These are phyloP conservation scores for Breynia disticha DNA, from an alignment of 441 rosid genomes.

Conservation along the genomic window DNA sequence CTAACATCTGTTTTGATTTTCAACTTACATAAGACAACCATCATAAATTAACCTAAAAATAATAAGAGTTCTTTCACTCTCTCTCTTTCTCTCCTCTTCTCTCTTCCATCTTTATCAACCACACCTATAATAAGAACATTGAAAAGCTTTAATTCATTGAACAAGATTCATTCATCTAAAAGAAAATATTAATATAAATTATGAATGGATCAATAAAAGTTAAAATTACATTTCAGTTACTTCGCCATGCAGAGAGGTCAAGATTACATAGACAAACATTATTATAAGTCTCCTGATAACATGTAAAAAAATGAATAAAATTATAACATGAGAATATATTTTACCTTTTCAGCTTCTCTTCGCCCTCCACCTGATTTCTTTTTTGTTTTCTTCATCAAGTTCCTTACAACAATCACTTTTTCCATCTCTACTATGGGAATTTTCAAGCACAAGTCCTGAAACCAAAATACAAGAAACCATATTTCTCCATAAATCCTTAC, in stretches of 20 bases:
- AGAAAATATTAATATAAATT: too few relatives aligned
- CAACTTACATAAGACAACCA: too few relatives aligned
- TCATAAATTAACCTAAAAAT: too few relatives aligned
- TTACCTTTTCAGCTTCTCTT: constrained; percentile 85
- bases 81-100: constrained; percentile 58
- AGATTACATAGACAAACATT: not conserved
- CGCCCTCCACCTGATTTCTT: constrained; percentile 85
- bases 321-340: constrained; percentile 10
- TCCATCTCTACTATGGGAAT: too few relatives aligned
- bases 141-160: not conserved
- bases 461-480: too few relatives aligned
- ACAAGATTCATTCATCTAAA: too few relatives aligned
- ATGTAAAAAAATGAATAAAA: constrained; percentile 4
- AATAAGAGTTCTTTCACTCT: too few relatives aligned
- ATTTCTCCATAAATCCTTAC: too few relatives aligned
- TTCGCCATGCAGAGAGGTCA: not conserved
- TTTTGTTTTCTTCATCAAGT: constrained; percentile 93
- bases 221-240: not conserved
- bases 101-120: constrained; percentile 52
- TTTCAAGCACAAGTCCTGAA: too few relatives aligned
- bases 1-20: too few relatives aligned
- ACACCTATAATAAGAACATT: constrained; percentile 31
- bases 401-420: constrained; percentile 98
- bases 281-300: not conserved
- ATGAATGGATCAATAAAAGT: too few relatives aligned